Percentiles rank a stretch among this genome's conserved stretches.
phyloP scores from a whole-genome alignment of 176 grass and related monocot genomes.

The Elymus sibiricus region DNA sequence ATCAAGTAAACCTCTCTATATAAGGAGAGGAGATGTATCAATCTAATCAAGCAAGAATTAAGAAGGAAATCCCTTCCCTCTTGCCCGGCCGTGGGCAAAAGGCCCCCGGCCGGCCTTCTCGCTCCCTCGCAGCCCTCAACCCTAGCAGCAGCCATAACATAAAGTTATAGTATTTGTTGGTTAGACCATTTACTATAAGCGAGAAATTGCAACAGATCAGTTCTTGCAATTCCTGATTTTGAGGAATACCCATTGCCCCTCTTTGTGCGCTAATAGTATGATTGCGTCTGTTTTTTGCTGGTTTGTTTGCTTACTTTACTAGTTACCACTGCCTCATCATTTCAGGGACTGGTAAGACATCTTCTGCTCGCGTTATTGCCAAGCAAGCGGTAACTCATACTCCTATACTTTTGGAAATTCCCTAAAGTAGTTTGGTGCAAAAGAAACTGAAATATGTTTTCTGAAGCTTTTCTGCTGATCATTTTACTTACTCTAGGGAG shows the following conservation, averaged over 20 bases:
- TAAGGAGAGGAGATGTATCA: no score
- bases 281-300: neutral
- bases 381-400: conserved; percentile 80
- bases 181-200: neutral
- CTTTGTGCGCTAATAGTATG: neutral
- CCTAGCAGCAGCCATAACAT: no score
- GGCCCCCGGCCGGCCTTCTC: no score
- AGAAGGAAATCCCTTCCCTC: no score
- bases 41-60: no score
- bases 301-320: neutral
- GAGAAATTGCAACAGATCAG: neutral
- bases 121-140: no score
- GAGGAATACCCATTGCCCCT: neutral
- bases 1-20: no score
- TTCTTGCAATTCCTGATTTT: conserved; percentile 4
- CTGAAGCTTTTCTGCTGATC: neutral
- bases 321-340: neutral
- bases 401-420: conserved; percentile 13
- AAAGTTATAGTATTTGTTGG: neutral
- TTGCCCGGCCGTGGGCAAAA: no score
- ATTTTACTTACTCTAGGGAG: conserved; percentile 53
- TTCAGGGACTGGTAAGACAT: conserved; percentile 91
- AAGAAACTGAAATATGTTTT: conserved; percentile 7
- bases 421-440: neutral
- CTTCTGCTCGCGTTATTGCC: conserved; percentile 89